A percentile compares a stretch with the other conserved stretches of the same genome.
Evolutionary conservation across 148 eudicot genomes (phyloP).

Genomic region (Mesembryanthemum crystallinum): DNA sequence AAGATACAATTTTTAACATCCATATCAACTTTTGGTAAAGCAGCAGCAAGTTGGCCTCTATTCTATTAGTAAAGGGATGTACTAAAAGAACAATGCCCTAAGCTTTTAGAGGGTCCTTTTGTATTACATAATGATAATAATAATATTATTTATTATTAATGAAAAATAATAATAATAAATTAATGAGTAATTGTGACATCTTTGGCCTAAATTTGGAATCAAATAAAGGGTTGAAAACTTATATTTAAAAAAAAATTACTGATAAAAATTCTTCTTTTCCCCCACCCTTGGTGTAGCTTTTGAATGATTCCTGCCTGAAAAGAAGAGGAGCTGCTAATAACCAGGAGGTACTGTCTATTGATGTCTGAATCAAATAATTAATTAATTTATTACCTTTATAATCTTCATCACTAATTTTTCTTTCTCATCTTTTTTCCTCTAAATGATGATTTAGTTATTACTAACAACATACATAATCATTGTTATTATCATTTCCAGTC

Average conservation of each 20-base stretch:
- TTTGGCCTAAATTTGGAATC: slow-evolving; percentile 31
- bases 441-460: slow-evolving; percentile 20
- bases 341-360: slow-evolving; percentile 29
- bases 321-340: slow-evolving; percentile 43
- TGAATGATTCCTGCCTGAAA: slow-evolving; percentile 46
- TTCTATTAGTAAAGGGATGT: slow-evolving; percentile 31
- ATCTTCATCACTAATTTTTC: not conserved
- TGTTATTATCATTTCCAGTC: slow-evolving; percentile 14
- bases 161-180: not conserved
- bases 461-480: slow-evolving; percentile 20
- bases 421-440: not conserved
- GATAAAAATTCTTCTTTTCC: slow-evolving; percentile 4
- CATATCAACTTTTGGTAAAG: not conserved
- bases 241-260: not conserved
- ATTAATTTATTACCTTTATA: not conserved
- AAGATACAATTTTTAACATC: too few relatives aligned
- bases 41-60: slow-evolving; percentile 16
- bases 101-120: slow-evolving; percentile 36
- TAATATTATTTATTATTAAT: too few relatives aligned
- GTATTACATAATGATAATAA: not conserved
- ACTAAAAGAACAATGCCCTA: slow-evolving; percentile 24
- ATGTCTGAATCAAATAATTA: not conserved
- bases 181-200: slow-evolving; percentile 14
- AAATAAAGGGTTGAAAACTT: slow-evolving; percentile 22
- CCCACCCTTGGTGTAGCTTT: slow-evolving; percentile 36